Base-by-base conservation (phyloP, 2,329 filamentous ascomycete species). In the Pseudopyricularia javanii region DNA sequence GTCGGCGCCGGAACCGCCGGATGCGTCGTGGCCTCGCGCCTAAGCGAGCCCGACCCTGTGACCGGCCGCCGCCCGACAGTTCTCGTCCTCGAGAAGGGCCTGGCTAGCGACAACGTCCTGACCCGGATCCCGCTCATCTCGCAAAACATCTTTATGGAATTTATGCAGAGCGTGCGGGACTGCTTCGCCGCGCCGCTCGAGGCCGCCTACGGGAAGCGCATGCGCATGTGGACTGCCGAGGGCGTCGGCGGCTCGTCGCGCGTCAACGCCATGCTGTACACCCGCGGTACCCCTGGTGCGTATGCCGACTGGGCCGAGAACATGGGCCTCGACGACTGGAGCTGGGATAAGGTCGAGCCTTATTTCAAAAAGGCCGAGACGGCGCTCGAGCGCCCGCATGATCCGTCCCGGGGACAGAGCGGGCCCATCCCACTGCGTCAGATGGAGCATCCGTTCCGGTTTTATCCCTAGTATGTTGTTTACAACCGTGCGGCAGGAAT, bases 1-100 rank as follows among this genome's bases (percentile, higher is more conserved):
- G 69, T 73, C 12, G 72, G 73, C 49, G 64, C 62, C 63, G 73
- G 74, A 22, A 74, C 73, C 2, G 70, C 72, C 30, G 73, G 72
- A 28, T 73, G 71, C 60, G 70, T 71, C 2, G 55, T 76, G 50
- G 74, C 73, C 4, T 69, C 69, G 22, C 67, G 73, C 35, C 63
- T 76, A 1, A 67, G 63, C 14, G 67, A 71, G 53, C 30, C 22
- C n/a, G 47, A 49, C 24, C 20, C 33, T 9, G 30, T 24, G 30
- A 35, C 33, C 14, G 64, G 68, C 52, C 62, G 62, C 8, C 53
- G 59, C n/a, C 61, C 66, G 15, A 63, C 59, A 1, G 67, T 74
- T 4, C 62, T 72, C 2, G 59, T 73, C 4, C 54, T 72, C 11
- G 68, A 71, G 55, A 64, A 62, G 30, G 66, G 66, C 32, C 57